Base-by-base conservation (phyloP, 2,329 filamentous ascomycete genomes). In the Cryphonectria nitschkei region DNA sequence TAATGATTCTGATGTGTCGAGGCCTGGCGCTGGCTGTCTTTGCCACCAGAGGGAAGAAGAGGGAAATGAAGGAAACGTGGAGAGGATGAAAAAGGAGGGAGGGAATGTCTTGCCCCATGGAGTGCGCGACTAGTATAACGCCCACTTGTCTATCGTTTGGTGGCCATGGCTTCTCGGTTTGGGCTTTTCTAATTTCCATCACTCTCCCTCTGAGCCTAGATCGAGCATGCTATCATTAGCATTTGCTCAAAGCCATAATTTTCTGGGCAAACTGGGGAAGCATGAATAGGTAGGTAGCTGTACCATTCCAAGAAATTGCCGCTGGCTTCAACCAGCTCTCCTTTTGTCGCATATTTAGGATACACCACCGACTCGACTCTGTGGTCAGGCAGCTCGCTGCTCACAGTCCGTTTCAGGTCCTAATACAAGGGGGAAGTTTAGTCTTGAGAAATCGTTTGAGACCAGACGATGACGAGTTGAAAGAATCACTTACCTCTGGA, bases 61-160 rank as follows among this genome's bases (percentile, higher is more conserved):
- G 43, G 22, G 6, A 2, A 4, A 5, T 9, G 2, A 34, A 34
- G 34, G 2, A 34, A 26, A 26, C 1, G 26, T 1, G 26, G 1
- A 26, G 26, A 26, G 26, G 26, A 26, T 26, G 26, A 26, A 26
- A 26, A 14, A 2, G 2, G 13, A 22, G 61, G n/a, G 0, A 39
- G 2, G 11, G 41, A 22, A 3, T 32, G 14, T 73, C 82, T 74
- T 76, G 86, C 85, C 91, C 91, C 91, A 90, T 97, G 3, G 92
- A 95, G 79, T 97, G 94, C 1, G 94, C 94, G 37, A 96, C 85
- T 1, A 97, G 84, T 54, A 97, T 84, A 2, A 94, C 92, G 71
- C 91, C 91, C 11, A 97, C 93, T 0, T 90, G 90, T n/a, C 92
- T 90, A 75, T 97, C 92, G 62, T 92, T 86, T 0, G 93, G 93